phyloP scores from a whole-genome alignment of 768 basidiomycete genomes.

The Calocybe cyanea region DNA sequence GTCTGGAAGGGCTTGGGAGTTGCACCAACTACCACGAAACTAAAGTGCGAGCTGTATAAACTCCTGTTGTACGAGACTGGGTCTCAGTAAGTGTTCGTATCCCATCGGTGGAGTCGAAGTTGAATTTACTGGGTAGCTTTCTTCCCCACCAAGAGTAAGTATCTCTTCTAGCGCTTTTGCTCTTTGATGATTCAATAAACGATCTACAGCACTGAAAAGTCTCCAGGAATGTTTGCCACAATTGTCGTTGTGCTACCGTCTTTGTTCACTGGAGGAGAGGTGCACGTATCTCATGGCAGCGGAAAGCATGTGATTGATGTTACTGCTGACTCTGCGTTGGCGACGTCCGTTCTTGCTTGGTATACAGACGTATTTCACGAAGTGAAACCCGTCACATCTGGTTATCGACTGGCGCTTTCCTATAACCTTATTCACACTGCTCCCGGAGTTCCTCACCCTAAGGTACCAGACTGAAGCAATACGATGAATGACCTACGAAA shows the following conservation, averaged over 20 bases:
- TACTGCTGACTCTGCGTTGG: slow-evolving; percentile 23
- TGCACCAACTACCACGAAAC: slow-evolving; percentile 18
- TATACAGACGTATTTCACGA: slow-evolving; percentile 51
- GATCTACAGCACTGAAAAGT: slow-evolving; percentile 38
- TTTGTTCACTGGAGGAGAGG: slow-evolving; percentile 40
- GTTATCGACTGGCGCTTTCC: slow-evolving; percentile 47
- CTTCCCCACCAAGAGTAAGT: slow-evolving; percentile 45
- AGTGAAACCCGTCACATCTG: slow-evolving; percentile 44
- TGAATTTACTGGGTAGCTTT: slow-evolving; percentile 28
- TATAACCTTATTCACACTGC: slow-evolving; percentile 44
- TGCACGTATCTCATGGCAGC: slow-evolving; percentile 37
- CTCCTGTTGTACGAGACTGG: slow-evolving; percentile 44
- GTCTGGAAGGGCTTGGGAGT: slow-evolving; percentile 37
- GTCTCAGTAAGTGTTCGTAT: slow-evolving; percentile 37
- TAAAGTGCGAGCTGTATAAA: slow-evolving; percentile 41
- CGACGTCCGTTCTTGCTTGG: slow-evolving; percentile 43
- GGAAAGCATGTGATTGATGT: slow-evolving; percentile 32
- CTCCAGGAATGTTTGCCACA: slow-evolving; percentile 48
- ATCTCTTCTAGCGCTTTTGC: no score
- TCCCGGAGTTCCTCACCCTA: slow-evolving; percentile 25
- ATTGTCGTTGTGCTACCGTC: slow-evolving; percentile 46
- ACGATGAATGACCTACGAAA: slow-evolving; percentile 27
- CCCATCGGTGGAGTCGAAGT: slow-evolving; percentile 1
- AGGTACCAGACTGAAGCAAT: slow-evolving; percentile 30
- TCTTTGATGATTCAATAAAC: background rate